A percentile compares a stretch with the other conserved stretches of the same genome.
Evolutionary conservation across 257 asterid species (phyloP).

Genomic region (Buddleja alternifolia): DNA sequence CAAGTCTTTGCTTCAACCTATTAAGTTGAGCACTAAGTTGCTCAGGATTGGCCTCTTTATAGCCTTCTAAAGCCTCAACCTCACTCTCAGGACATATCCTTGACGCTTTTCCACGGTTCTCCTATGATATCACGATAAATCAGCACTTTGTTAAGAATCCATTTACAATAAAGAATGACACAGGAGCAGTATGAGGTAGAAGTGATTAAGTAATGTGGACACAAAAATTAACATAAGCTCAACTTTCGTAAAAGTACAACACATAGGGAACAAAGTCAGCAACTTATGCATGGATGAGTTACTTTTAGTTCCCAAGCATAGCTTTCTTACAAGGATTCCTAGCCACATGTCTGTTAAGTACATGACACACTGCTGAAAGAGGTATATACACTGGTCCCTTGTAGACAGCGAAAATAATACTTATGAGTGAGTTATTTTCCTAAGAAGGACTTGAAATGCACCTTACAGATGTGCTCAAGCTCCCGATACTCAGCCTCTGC

Average conservation of each 20-base stretch:
- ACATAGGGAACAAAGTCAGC: constrained; percentile 4
- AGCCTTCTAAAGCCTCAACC: constrained; percentile 68
- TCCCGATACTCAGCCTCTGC: constrained; percentile 57
- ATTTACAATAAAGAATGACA: constrained; percentile 20
- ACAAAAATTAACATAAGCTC: not conserved
- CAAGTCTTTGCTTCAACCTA: constrained; percentile 61
- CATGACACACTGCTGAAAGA: constrained; percentile 11
- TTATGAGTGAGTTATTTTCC: constrained; percentile 25
- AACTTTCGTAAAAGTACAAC: not conserved
- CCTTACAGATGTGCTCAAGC: constrained; percentile 73
- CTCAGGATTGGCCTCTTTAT: constrained; percentile 69
- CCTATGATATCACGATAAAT: constrained; percentile 52
- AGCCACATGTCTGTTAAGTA: not conserved
- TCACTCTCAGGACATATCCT: constrained; percentile 78
- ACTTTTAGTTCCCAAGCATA: constrained; percentile 19
- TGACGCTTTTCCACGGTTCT: constrained; percentile 69
- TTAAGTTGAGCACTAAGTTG: constrained; percentile 64
- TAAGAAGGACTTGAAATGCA: constrained; percentile 37
- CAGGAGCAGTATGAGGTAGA: constrained; percentile 15
- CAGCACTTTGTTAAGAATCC: constrained; percentile 26
- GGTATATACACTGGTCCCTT: constrained; percentile 18
- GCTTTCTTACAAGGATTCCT: not conserved
- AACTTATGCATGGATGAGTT: not conserved
- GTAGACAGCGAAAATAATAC: constrained; percentile 1
- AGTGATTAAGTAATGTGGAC: not conserved